Percentiles rank a stretch among this genome's conserved stretches.
Evolutionary conservation across 2,329 filamentous ascomycete species (phyloP).

Genomic region (Xylaria sp.): DNA sequence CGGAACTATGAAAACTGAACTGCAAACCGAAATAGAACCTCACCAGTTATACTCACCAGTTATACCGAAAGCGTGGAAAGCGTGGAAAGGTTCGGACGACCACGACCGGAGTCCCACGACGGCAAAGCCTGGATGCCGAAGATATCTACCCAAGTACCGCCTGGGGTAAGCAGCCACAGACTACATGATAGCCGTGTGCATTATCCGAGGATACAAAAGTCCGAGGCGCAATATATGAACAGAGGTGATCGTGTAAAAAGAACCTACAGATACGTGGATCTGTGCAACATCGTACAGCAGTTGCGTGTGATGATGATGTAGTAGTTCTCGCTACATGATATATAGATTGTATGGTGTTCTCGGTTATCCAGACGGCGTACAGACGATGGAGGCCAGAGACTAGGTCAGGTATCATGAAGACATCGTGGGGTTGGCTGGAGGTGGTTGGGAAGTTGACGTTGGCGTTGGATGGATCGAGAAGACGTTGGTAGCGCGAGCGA

Average conservation of each 20-base stretch:
- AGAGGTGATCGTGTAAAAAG: background rate
- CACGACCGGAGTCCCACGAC: background rate
- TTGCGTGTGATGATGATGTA: background rate
- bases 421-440: background rate
- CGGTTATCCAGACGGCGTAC: background rate
- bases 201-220: conserved; percentile 12
- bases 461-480: background rate
- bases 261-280: conserved; percentile 7
- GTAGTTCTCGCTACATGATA: background rate
- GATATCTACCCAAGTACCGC: background rate
- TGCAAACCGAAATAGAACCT: background rate
- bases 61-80: background rate
- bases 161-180: background rate
- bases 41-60: background rate
- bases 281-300: conserved; percentile 18
- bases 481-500: background rate
- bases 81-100: background rate
- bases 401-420: background rate
- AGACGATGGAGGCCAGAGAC: background rate
- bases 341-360: background rate
- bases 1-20: background rate
- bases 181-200: conserved; percentile 17
- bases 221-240: background rate
- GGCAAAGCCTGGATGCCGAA: background rate
- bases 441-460: background rate